Percentiles rank a stretch among this genome's conserved stretches.
Evolutionary conservation across 768 basidiomycete genomes (phyloP).

Genomic region (Amanita muscaria): DNA sequence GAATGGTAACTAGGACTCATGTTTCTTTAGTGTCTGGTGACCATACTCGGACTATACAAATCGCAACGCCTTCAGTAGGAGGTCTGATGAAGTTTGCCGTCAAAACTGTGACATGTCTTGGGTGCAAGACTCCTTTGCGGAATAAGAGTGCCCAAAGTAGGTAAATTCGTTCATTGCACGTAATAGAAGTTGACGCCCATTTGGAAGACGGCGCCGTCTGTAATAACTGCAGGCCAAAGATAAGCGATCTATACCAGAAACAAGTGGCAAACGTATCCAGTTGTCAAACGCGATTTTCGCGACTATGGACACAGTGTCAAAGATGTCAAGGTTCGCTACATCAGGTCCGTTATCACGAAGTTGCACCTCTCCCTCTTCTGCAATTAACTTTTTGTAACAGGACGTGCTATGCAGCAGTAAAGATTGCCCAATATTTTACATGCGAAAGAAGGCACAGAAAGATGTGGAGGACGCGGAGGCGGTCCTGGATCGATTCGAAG

Average conservation of each 20-base stretch:
- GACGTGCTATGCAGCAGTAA: slow-evolving; percentile 95
- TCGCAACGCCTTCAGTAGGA: slow-evolving; percentile 92
- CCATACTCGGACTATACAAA: slow-evolving; percentile 91
- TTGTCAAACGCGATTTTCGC: slow-evolving; percentile 84
- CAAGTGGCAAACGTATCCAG: slow-evolving; percentile 70
- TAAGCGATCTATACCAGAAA: slow-evolving; percentile 90
- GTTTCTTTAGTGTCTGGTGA: slow-evolving; percentile 74
- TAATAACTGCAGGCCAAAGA: slow-evolving; percentile 79
- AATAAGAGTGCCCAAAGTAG: slow-evolving; percentile 69
- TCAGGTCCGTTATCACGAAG: slow-evolving; percentile 41
- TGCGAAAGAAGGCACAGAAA: slow-evolving; percentile 97
- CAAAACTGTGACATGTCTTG: slow-evolving; percentile 89
- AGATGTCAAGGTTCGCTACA: slow-evolving; percentile 97
- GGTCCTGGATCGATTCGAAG: slow-evolving; percentile 78
- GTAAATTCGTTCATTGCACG: slow-evolving; percentile 14
- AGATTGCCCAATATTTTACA: slow-evolving; percentile 98
- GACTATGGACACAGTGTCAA: slow-evolving; percentile 98
- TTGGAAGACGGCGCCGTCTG: slow-evolving; percentile 82
- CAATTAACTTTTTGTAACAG: no score
- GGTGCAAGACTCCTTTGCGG: slow-evolving; percentile 86
- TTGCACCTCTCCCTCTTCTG: not conserved
- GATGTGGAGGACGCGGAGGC: slow-evolving; percentile 84
- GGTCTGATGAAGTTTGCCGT: slow-evolving; percentile 99
- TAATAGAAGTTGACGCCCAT: not conserved
- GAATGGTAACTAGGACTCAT: slow-evolving; percentile 8